Conservation (phyloP, 2,329 filamentous ascomycete genomes). For the Sclerotinia sclerotiorum region DNA sequence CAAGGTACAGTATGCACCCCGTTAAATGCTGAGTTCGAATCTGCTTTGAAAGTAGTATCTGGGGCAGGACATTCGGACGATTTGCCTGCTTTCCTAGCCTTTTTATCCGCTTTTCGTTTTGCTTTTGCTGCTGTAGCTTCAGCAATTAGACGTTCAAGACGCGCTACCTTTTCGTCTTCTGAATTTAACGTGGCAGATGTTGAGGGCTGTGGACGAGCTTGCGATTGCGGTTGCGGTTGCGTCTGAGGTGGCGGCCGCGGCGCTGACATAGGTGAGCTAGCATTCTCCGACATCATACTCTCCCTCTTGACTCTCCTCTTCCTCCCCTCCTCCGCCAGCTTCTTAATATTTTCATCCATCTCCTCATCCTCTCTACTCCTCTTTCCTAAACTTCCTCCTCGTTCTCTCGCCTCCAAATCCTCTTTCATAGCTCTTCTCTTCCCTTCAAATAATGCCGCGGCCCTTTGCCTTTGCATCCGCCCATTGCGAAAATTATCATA, state of each 20-base stretch:
- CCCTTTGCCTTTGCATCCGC: constrained; percentile 64
- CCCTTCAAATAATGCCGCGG: constrained; percentile 72
- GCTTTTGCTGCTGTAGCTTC: constrained; percentile 45
- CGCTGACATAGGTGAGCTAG: constrained; percentile 5
- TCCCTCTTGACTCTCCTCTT: constrained; percentile 51
- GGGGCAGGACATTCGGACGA: constrained; percentile 34
- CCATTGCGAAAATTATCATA: constrained; percentile 79
- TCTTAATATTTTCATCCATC: constrained; percentile 53
- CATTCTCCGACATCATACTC: constrained; percentile 42
- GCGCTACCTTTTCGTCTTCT: constrained; percentile 46
- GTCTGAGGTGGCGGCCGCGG: constrained; percentile 24
- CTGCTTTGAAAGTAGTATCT: not conserved
- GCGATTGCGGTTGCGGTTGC: constrained; percentile 14
- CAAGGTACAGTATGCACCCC: too few relatives aligned
- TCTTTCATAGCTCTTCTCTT: constrained; percentile 76
- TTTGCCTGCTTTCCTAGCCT: constrained; percentile 43
- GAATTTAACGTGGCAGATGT: constrained; percentile 23
- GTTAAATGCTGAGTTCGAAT: not conserved
- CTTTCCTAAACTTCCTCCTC: constrained; percentile 54
- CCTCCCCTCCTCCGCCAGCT: constrained; percentile 53
- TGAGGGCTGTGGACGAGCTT: not conserved
- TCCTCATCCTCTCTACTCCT: constrained; percentile 53
- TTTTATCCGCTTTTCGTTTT: constrained; percentile 40
- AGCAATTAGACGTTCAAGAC: constrained; percentile 47
- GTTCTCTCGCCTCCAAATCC: constrained; percentile 78